Percentiles rank a stretch among this genome's conserved stretches.
These are phyloP conservation scores for Purshia tridentata DNA, from an alignment of 306 rosid species.

Conservation along the genomic window DNA sequence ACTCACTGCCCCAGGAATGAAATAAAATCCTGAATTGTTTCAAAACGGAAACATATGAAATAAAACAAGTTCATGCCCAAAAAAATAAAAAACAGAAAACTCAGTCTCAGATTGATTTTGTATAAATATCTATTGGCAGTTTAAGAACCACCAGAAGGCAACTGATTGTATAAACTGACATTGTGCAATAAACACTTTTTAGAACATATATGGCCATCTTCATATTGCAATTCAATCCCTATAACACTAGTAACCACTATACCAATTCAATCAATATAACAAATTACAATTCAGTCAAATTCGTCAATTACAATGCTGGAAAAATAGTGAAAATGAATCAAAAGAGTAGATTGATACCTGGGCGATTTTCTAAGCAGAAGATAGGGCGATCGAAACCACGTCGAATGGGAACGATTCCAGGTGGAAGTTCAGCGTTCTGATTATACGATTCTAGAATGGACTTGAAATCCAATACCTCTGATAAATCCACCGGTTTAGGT, in stretches of 20 bases:
- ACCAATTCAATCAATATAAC: background rate
- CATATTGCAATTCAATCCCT: background rate
- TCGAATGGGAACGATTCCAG: conserved; percentile 38
- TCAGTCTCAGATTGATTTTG: no score
- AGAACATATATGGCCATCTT: background rate
- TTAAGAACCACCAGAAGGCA: no score
- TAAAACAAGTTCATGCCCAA: background rate
- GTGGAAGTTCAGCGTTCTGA: conserved; percentile 47
- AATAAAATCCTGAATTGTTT: conserved; percentile 63
- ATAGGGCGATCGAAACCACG: conserved; percentile 44
- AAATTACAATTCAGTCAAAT: background rate
- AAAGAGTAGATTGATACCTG: conserved; percentile 43
- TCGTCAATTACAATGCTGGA: background rate
- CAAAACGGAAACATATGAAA: background rate
- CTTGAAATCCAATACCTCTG: conserved; percentile 79
- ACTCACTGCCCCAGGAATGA: conserved; percentile 67
- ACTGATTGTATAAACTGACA: background rate
- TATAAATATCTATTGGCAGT: no score
- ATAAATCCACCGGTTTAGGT: conserved; percentile 70
- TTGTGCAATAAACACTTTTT: no score
- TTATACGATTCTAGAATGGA: conserved; percentile 48
- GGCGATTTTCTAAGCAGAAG: conserved; percentile 65
- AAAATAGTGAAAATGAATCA: background rate
- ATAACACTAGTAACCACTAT: background rate
- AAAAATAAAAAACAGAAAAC: background rate